A percentile compares a stretch with the other conserved stretches of the same genome.
phyloP scores from a whole-genome alignment of 2,329 filamentous ascomycete genomes.

The Hirsutella minnesotensis region DNA sequence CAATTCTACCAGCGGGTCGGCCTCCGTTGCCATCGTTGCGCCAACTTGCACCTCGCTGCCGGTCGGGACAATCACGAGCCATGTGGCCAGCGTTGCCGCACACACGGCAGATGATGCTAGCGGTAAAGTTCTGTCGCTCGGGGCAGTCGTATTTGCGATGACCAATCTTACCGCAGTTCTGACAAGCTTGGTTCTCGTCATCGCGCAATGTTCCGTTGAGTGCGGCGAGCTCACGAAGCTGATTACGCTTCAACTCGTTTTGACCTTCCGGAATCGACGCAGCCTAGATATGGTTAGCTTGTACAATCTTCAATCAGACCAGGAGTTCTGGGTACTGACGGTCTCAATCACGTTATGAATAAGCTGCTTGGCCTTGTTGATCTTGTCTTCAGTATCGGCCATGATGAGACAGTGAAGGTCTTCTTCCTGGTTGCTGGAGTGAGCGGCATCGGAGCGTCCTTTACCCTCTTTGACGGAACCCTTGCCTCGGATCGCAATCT shows the following conservation, averaged over 20 bases:
- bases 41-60: constrained; percentile 83
- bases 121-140: constrained; percentile 96
- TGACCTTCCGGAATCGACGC: constrained; percentile 97
- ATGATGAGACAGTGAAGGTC: constrained; percentile 98
- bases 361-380: constrained; percentile 96
- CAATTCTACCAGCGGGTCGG: constrained; percentile 49
- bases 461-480: constrained; percentile 99
- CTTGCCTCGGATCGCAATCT: constrained; percentile 99
- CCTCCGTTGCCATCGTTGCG: constrained; percentile 57
- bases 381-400: constrained; percentile 98
- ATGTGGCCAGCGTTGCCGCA: constrained; percentile 98
- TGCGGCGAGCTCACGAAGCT: constrained; percentile 91
- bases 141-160: constrained; percentile 98
- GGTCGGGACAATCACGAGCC: constrained; percentile 93
- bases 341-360: constrained; percentile 99
- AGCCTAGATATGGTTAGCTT: constrained; percentile 49
- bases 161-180: constrained; percentile 98
- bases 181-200: constrained; percentile 97
- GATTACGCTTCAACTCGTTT: constrained; percentile 97
- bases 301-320: too few species aligned
- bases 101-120: constrained; percentile 96
- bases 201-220: constrained; percentile 98
- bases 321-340: constrained; percentile 41
- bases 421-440: constrained; percentile 99
- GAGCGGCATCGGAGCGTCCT: constrained; percentile 94